A percentile compares a stretch with the other conserved stretches of the same genome.
phyloP scores from a whole-genome alignment of 1,139 yeast genomes.

The Suhomyces panamericanus region DNA sequence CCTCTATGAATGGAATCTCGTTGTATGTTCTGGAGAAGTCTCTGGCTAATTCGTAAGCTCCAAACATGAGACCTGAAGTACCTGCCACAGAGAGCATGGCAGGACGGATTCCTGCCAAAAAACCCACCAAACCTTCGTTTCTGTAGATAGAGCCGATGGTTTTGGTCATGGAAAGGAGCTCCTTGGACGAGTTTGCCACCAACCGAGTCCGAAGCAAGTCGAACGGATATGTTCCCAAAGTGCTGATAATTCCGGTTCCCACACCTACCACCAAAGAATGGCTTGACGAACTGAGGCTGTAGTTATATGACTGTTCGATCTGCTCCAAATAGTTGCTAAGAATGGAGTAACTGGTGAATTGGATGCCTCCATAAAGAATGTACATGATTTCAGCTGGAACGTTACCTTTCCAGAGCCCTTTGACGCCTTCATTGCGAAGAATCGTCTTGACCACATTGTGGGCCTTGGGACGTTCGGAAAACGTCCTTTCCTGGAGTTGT shows the following conservation, averaged over 20 bases:
- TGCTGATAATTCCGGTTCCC: constrained; percentile 73
- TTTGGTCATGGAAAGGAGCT: constrained; percentile 47
- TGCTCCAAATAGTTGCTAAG: constrained; percentile 45
- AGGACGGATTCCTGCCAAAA: constrained; percentile 63
- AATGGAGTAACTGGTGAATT: constrained; percentile 70
- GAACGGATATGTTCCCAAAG: constrained; percentile 78
- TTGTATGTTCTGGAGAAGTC: constrained; percentile 27
- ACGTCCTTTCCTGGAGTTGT: constrained; percentile 52
- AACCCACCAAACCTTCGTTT: constrained; percentile 55
- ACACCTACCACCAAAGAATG: constrained; percentile 71
- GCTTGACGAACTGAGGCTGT: constrained; percentile 35
- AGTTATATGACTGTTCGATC: constrained; percentile 24
- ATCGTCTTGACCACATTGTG: constrained; percentile 31
- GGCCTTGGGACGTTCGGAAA: constrained; percentile 32
- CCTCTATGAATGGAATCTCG: constrained; percentile 53
- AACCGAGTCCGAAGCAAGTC: constrained; percentile 83
- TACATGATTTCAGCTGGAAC: constrained; percentile 89
- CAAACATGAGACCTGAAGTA: constrained; percentile 68
- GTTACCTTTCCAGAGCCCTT: constrained; percentile 90
- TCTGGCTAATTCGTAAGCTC: constrained; percentile 57
- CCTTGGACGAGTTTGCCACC: constrained; percentile 54
- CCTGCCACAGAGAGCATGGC: constrained; percentile 65
- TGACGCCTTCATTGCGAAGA: constrained; percentile 39
- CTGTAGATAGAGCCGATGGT: constrained; percentile 45
- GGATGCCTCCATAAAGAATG: constrained; percentile 79